Conservation (phyloP, 208 protist species). For the Trypanosoma rangeli region DNA sequence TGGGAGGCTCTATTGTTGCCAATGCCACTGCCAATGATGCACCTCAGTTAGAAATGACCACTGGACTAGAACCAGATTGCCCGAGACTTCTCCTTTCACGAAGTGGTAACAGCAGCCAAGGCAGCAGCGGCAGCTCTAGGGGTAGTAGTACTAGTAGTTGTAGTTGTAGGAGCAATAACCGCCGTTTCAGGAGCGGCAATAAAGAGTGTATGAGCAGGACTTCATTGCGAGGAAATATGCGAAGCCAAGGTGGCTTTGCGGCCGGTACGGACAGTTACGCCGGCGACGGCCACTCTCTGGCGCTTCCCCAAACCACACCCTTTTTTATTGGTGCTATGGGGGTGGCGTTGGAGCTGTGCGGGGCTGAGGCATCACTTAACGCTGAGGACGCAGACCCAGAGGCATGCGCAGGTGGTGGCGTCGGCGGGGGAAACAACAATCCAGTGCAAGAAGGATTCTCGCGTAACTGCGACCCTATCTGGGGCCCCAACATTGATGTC, state of each 20-base stretch:
- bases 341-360: conserved; percentile 20
- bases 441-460: not conserved
- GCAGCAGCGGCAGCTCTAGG: not conserved
- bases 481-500: not conserved
- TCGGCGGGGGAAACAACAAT: not conserved
- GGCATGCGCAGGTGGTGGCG: not conserved
- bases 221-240: not conserved
- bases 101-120: conserved; percentile 1
- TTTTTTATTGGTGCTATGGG: conserved; percentile 32
- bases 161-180: conserved; percentile 1
- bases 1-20: conserved; percentile 4
- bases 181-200: not conserved
- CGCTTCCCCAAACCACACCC: not conserved
- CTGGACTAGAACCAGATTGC: not conserved
- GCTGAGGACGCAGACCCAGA: conserved; percentile 1
- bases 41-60: conserved; percentile 1
- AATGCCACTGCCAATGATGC: not conserved
- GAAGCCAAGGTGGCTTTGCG: not conserved
- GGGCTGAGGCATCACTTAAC: not conserved
- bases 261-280: not conserved
- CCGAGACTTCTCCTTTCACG: not conserved
- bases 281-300: not conserved
- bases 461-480: not conserved
- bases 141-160: conserved; percentile 1
- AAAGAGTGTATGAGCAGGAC: not conserved